phyloP scores from a whole-genome alignment of 495 filamentous ascomycete species.

The Daldinia caldariorum region DNA sequence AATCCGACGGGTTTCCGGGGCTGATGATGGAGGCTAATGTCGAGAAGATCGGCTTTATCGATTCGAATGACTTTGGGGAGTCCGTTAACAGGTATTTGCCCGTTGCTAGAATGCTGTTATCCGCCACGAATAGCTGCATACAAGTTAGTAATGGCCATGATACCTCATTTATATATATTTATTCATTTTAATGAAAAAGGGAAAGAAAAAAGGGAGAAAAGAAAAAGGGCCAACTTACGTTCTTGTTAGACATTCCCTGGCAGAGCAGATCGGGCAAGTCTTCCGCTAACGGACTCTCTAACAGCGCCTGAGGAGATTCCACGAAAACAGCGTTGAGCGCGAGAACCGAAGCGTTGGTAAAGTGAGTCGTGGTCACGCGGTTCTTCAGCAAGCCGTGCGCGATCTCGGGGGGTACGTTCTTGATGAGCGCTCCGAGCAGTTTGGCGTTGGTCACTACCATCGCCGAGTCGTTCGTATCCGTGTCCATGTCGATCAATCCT shows the following conservation, averaged over 20 bases:
- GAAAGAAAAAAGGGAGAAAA: no score
- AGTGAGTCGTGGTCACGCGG: slow-evolving; percentile 76
- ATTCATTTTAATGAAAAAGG: no score
- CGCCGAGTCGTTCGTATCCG: slow-evolving; percentile 73
- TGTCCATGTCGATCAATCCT: slow-evolving; percentile 84
- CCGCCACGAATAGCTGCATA: slow-evolving; percentile 76
- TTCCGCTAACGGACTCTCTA: slow-evolving; percentile 68
- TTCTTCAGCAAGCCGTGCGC: slow-evolving; percentile 78
- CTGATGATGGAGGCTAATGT: slow-evolving; percentile 76
- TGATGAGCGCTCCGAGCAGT: slow-evolving; percentile 87
- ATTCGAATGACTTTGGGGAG: slow-evolving; percentile 69
- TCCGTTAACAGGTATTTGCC: slow-evolving; percentile 89
- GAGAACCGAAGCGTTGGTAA: slow-evolving; percentile 73
- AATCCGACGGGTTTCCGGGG: slow-evolving; percentile 80
- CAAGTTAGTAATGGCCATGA: slow-evolving; percentile 28
- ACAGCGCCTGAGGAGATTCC: slow-evolving; percentile 75
- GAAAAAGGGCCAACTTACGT: slow-evolving; percentile 59
- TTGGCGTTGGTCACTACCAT: slow-evolving; percentile 90
- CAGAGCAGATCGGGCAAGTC: slow-evolving; percentile 79
- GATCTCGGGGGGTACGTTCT: slow-evolving; percentile 75
- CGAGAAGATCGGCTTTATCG: slow-evolving; percentile 80
- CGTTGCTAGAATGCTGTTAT: slow-evolving; percentile 92
- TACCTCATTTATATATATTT: no score
- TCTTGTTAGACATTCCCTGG: slow-evolving; percentile 79
- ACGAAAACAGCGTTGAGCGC: slow-evolving; percentile 88